These are phyloP conservation scores for Phylloporus sp. DNA, from an alignment of 768 basidiomycete genomes.

Conservation along the genomic window DNA sequence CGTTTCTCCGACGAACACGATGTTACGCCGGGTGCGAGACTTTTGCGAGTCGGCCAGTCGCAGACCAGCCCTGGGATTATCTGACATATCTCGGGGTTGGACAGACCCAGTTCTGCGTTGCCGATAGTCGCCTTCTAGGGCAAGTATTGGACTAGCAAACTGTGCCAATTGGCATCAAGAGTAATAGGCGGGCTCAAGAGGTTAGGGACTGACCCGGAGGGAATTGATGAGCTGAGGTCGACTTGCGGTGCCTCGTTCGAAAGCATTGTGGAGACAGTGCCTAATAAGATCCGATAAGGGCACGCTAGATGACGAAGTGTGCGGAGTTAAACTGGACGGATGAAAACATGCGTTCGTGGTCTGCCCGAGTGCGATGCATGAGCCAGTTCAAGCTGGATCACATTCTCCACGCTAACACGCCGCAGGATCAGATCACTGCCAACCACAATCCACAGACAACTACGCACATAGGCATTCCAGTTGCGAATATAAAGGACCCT, in stretches of 20 bases:
- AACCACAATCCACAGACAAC: not conserved
- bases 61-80: slow-evolving; percentile 10
- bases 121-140: not conserved
- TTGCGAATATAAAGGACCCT: slow-evolving; percentile 9
- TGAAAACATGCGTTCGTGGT: slow-evolving; percentile 11
- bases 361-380: not conserved
- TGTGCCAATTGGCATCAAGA: not conserved
- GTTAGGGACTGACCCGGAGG: not conserved
- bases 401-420: not conserved
- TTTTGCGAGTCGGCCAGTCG: not conserved
- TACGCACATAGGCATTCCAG: not conserved
- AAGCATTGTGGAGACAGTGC: not conserved
- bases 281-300: slow-evolving; percentile 5
- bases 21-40: slow-evolving; percentile 5
- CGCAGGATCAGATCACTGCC: slow-evolving; percentile 5
- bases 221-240: not conserved
- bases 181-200: not conserved
- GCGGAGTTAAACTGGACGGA: slow-evolving; percentile 1
- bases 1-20: slow-evolving; percentile 22
- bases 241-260: not conserved
- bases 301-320: not conserved
- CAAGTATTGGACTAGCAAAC: not conserved
- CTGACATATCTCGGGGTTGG: not conserved
- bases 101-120: not conserved
- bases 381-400: not conserved